Evolutionary conservation across 2,329 filamentous ascomycete species (phyloP).

Genomic region (Phaeomoniella chlamydospora): DNA sequence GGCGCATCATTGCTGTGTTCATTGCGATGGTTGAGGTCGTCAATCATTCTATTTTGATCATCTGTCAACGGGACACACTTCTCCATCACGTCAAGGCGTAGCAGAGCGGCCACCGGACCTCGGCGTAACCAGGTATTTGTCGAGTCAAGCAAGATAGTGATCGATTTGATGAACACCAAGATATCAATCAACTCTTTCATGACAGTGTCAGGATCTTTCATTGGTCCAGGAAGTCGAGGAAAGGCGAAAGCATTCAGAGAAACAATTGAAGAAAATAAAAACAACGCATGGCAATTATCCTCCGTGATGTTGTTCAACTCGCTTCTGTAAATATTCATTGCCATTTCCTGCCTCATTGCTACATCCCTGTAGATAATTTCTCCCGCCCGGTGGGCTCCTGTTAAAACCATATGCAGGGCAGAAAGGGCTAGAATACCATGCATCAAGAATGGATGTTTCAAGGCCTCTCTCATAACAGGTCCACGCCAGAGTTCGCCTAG

Average conservation of each 20-base stretch:
- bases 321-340: constrained; percentile 13
- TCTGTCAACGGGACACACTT: constrained; percentile 13
- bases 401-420: constrained; percentile 15
- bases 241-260: constrained; percentile 20
- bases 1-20: constrained; percentile 7
- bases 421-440: constrained; percentile 21
- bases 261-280: constrained; percentile 19
- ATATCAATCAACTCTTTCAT: constrained; percentile 18
- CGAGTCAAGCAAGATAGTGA: constrained; percentile 13
- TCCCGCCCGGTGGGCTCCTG: neutral
- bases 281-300: constrained; percentile 19
- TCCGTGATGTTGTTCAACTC: constrained; percentile 9
- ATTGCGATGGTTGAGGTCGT: constrained; percentile 4
- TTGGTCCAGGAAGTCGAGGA: constrained; percentile 7
- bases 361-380: neutral
- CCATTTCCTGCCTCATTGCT: constrained; percentile 8
- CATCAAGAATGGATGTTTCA: constrained; percentile 15
- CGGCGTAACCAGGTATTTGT: constrained; percentile 12
- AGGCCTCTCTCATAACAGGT: constrained; percentile 15
- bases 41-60: constrained; percentile 2
- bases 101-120: constrained; percentile 14
- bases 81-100: constrained; percentile 12
- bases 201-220: constrained; percentile 6
- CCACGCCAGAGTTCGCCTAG: constrained; percentile 17
- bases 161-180: constrained; percentile 15